Conservation (phyloP, 2,329 filamentous ascomycete genomes). For the Septoria linicola region DNA sequence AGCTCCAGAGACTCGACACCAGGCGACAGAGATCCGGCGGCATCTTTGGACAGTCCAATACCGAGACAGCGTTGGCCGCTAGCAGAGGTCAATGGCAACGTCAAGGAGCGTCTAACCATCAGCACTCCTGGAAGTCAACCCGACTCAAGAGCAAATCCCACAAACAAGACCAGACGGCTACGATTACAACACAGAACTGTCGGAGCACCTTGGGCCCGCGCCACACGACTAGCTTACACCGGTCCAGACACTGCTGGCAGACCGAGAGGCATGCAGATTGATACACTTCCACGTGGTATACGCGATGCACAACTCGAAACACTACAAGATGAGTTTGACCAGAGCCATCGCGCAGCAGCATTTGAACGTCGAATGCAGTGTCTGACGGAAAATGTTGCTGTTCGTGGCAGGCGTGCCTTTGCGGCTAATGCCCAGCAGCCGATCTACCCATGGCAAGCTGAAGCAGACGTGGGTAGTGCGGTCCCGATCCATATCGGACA, state of each 20-base stretch:
- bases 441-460: conserved; percentile 17
- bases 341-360: conserved; percentile 38
- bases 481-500: background rate
- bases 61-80: too few relatives aligned
- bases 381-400: conserved; percentile 31
- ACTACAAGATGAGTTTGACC: conserved; percentile 41
- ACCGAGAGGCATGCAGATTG: background rate
- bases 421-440: conserved; percentile 35
- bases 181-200: too few relatives aligned
- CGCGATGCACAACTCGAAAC: conserved; percentile 46
- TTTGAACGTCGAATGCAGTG: conserved; percentile 38
- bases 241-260: background rate
- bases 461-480: background rate
- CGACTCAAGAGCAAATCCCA: too few relatives aligned
- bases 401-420: conserved; percentile 13
- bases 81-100: too few relatives aligned
- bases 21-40: background rate
- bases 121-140: too few relatives aligned
- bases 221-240: background rate
- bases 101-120: too few relatives aligned
- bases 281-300: conserved; percentile 2
- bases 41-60: too few relatives aligned
- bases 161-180: too few relatives aligned
- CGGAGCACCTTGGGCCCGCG: background rate
- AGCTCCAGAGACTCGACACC: background rate